phyloP scores from a whole-genome alignment of 2,329 filamentous ascomycete species.

The Xylaria sp. region DNA sequence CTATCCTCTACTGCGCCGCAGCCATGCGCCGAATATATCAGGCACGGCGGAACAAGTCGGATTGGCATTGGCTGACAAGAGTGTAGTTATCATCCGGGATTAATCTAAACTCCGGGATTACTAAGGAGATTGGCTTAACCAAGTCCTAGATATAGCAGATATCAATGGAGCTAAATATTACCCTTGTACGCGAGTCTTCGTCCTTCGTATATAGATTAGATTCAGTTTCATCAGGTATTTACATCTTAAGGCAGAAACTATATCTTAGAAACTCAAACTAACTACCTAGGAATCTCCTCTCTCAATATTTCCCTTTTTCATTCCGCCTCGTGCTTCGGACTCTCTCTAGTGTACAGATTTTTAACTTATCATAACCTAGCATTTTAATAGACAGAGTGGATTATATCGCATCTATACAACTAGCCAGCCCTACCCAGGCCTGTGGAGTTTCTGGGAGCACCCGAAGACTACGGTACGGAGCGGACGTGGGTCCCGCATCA shows the following conservation, averaged over 20 bases:
- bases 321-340: too few relatives aligned
- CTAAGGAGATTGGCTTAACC: not conserved
- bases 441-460: not conserved
- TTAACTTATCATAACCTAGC: not conserved
- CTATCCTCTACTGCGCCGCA: slow-evolving; percentile 1
- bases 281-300: too few relatives aligned
- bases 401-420: not conserved
- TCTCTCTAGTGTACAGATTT: too few relatives aligned
- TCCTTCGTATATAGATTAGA: too few relatives aligned
- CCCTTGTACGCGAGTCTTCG: not conserved
- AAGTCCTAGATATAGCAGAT: not conserved
- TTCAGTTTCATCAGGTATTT: too few relatives aligned
- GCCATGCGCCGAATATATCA: not conserved
- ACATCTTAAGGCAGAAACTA: too few relatives aligned
- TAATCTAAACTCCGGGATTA: not conserved
- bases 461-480: not conserved
- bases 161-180: not conserved
- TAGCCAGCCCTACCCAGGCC: not conserved
- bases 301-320: too few relatives aligned
- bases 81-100: not conserved
- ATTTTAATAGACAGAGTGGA: not conserved
- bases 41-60: not conserved
- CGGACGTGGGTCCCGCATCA: not conserved
- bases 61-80: not conserved
- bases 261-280: too few relatives aligned